A percentile compares a stretch with the other conserved stretches of the same genome.
phyloP scores from a whole-genome alignment of 768 basidiomycete genomes.

The Kwoniella heveanensis region DNA sequence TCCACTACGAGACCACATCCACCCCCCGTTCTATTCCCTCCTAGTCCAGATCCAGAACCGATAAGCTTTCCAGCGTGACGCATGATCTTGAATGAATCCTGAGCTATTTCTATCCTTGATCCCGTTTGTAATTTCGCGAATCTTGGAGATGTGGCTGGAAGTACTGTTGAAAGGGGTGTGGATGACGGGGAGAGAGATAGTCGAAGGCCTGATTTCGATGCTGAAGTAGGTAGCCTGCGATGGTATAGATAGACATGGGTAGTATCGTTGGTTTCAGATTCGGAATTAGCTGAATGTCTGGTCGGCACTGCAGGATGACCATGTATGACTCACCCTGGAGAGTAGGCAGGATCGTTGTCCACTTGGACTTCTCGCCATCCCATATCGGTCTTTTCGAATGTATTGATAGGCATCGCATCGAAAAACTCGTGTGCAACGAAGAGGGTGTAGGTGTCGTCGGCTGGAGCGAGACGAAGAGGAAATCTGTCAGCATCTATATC shows the following conservation, averaged over 20 bases:
- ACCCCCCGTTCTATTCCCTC: constrained; percentile 28
- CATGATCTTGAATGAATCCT: constrained; percentile 69
- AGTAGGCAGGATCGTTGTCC: constrained; percentile 58
- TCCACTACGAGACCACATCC: constrained; percentile 77
- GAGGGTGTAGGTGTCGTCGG: constrained; percentile 68
- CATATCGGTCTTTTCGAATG: constrained; percentile 75
- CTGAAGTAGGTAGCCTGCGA: constrained; percentile 31
- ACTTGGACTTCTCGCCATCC: constrained; percentile 89
- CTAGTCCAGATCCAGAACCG: constrained; percentile 24
- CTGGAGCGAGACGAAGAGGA: constrained; percentile 16
- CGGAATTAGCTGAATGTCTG: too few species aligned
- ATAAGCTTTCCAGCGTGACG: constrained; percentile 70
- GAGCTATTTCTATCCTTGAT: constrained; percentile 77
- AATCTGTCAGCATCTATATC: background rate
- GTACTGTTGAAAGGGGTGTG: constrained; percentile 62
- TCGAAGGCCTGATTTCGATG: constrained; percentile 60
- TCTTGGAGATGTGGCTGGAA: constrained; percentile 65
- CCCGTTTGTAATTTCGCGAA: constrained; percentile 71
- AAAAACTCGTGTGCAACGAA: constrained; percentile 96
- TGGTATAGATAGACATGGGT: constrained; percentile 14
- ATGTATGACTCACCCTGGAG: constrained; percentile 30
- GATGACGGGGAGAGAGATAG: constrained; percentile 69
- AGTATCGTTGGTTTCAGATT: background rate
- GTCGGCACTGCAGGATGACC: too few species aligned
- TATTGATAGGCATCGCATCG: constrained; percentile 89